Evolutionary conservation across 1,284 basidiomycete genomes (phyloP).

Genomic region (Entoloma clypeatum): DNA sequence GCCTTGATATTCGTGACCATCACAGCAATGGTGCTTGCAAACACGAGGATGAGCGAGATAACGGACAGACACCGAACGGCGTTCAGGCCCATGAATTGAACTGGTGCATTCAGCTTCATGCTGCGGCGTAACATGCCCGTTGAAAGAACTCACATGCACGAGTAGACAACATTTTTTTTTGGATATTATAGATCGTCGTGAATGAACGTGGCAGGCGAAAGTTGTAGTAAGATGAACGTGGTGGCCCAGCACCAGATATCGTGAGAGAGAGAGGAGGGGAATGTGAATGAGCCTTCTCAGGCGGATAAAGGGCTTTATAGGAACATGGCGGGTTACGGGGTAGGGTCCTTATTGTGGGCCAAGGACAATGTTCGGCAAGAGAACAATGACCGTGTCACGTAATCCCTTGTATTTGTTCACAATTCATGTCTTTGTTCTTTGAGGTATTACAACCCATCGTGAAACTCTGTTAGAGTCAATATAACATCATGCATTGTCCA

Average conservation of each 20-base stretch:
- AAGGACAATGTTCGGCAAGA: constrained; percentile 16
- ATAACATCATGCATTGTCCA: too few relatives aligned
- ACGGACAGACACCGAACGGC: constrained; percentile 73
- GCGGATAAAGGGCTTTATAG: constrained; percentile 13
- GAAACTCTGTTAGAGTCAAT: constrained; percentile 6
- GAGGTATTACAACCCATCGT: background rate
- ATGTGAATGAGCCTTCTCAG: constrained; percentile 3
- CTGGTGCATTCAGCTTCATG: constrained; percentile 31
- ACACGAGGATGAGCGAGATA: constrained; percentile 69
- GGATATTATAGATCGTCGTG: constrained; percentile 2
- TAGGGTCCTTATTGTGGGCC: constrained; percentile 14
- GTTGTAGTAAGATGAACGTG: constrained; percentile 5
- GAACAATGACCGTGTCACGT: constrained; percentile 21
- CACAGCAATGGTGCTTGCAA: constrained; percentile 74
- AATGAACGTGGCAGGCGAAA: constrained; percentile 11
- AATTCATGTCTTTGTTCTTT: constrained; percentile 5
- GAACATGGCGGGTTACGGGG: constrained; percentile 6
- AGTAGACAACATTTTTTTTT: constrained; percentile 40
- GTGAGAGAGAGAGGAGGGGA: constrained; percentile 13
- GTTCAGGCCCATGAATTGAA: constrained; percentile 77
- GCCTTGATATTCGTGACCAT: constrained; percentile 80
- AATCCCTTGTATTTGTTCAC: too few relatives aligned
- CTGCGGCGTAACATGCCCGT: background rate
- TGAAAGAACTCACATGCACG: constrained; percentile 42
- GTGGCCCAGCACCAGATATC: constrained; percentile 24